Evolutionary conservation across 306 rosid species (phyloP).

Genomic region (Cicer bijugum): DNA sequence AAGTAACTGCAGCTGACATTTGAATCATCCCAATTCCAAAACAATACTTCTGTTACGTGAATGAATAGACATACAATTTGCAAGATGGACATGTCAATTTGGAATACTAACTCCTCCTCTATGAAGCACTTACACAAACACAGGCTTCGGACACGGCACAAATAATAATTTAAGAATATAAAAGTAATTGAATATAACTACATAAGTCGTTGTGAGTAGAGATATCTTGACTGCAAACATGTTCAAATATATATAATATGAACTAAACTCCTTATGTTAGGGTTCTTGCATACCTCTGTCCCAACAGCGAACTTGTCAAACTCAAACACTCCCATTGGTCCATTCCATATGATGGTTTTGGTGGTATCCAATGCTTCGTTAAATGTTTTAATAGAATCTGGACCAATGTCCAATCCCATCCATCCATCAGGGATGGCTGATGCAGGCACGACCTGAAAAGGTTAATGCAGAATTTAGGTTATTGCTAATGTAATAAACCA

Average conservation of each 20-base stretch:
- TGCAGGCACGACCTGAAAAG: constrained; percentile 81
- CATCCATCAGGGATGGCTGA: constrained; percentile 98
- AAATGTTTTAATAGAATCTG: constrained; percentile 90
- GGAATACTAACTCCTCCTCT: not conserved
- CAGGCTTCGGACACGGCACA: not conserved
- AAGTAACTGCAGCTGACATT: constrained; percentile 21
- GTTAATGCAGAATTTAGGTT: constrained; percentile 38
- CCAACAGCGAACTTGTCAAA: constrained; percentile 95
- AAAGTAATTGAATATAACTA: not conserved
- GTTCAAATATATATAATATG: not conserved
- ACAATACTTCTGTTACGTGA: constrained; percentile 12
- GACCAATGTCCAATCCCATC: constrained; percentile 99
- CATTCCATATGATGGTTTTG: constrained; percentile 95
- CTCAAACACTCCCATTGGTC: constrained; percentile 99
- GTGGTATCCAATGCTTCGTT: constrained; percentile 82
- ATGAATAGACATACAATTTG: constrained; percentile 26
- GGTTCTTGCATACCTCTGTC: constrained; percentile 72
- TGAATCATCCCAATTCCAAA: constrained; percentile 7
- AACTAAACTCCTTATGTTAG: constrained; percentile 22
- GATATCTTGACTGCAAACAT: constrained; percentile 27
- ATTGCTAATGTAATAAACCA: not conserved
- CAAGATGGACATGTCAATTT: constrained; percentile 15
- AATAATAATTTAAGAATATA: not conserved
- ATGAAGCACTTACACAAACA: not conserved
- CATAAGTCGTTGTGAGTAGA: constrained; percentile 4